phyloP scores from a whole-genome alignment of 2,329 filamentous ascomycete genomes.

The Cadophora malorum region DNA sequence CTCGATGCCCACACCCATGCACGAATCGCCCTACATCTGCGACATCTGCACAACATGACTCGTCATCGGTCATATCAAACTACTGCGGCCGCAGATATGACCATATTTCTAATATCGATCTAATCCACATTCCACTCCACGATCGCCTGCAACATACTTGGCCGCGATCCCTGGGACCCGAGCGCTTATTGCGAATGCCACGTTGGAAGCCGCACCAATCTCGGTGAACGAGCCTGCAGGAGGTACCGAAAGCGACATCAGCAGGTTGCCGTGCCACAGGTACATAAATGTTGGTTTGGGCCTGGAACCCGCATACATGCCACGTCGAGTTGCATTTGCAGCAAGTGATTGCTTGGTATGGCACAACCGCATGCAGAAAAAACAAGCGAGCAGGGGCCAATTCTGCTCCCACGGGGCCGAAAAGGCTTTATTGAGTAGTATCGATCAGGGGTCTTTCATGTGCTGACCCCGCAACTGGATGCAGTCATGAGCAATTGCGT shows the following conservation, averaged over 20 bases:
- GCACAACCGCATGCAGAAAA: background rate
- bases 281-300: conserved; percentile 11
- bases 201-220: conserved; percentile 3
- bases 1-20: background rate
- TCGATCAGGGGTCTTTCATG: conserved; percentile 1
- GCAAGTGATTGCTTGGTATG: background rate
- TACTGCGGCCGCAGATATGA: background rate
- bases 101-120: conserved; percentile 7
- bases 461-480: background rate
- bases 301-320: background rate
- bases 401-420: background rate
- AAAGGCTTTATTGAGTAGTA: background rate
- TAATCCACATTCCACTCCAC: background rate
- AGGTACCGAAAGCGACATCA: background rate
- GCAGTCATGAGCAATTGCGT: background rate
- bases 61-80: background rate
- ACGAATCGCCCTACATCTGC: background rate
- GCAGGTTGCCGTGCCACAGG: background rate
- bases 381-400: background rate
- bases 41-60: background rate
- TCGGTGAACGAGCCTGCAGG: too few species aligned
- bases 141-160: background rate
- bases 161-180: background rate
- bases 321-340: conserved; percentile 8
- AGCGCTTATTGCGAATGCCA: conserved; percentile 3